A percentile compares a stretch with the other conserved stretches of the same genome.
Conservation (phyloP, 208 protist species). For the Porcisia hertigi region DNA sequence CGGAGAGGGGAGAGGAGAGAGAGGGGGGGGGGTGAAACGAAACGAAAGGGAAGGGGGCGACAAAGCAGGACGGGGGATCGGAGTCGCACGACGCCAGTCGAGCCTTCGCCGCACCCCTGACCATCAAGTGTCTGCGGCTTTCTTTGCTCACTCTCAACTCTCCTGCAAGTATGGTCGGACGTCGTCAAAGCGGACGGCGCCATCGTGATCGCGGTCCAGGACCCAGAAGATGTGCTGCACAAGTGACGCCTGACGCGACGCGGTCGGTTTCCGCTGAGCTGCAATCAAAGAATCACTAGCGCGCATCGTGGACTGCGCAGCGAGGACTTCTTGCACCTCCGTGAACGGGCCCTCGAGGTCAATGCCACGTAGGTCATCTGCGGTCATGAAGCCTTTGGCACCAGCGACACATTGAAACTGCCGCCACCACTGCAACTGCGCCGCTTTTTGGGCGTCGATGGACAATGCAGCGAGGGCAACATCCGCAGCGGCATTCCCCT, state of each 20-base stretch:
- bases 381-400: constrained; percentile 52
- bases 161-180: constrained; percentile 32
- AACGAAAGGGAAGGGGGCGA: background rate
- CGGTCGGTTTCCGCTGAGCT: background rate
- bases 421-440: constrained; percentile 26
- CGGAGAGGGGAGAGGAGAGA: too few relatives aligned
- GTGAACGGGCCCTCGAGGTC: constrained; percentile 17
- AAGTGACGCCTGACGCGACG: constrained; percentile 4
- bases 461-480: background rate
- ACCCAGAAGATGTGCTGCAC: constrained; percentile 55
- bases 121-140: background rate
- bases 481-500: background rate
- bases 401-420: constrained; percentile 61
- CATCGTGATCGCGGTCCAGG: constrained; percentile 56
- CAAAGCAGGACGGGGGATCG: too few relatives aligned
- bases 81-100: background rate
- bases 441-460: background rate
- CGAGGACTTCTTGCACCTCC: constrained; percentile 14
- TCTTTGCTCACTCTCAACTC: background rate
- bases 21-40: too few relatives aligned
- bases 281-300: background rate
- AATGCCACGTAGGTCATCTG: constrained; percentile 31
- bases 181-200: constrained; percentile 53
- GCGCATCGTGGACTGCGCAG: background rate
- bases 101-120: background rate